Conservation (phyloP, 2,329 filamentous ascomycete species). For the Colletotrichum caudatum region DNA sequence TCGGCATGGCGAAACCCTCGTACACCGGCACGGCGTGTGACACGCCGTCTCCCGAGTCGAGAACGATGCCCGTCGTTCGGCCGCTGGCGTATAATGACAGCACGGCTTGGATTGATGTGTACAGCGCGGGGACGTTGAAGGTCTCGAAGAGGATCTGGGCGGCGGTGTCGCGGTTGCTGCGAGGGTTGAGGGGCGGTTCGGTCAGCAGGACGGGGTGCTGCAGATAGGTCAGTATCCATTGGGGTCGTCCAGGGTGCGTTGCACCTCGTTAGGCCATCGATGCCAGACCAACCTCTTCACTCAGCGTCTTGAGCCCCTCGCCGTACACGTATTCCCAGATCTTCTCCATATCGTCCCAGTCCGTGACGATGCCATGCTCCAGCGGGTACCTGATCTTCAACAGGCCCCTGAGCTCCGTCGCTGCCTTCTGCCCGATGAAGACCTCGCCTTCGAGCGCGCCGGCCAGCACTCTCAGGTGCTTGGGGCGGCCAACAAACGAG, state of each 20-base stretch:
- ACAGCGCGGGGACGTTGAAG: slow-evolving; percentile 96
- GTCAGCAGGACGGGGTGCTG: slow-evolving; percentile 96
- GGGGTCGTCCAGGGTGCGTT: not conserved
- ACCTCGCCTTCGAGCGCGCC: slow-evolving; percentile 96
- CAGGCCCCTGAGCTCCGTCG: slow-evolving; percentile 89
- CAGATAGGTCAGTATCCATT: slow-evolving; percentile 40
- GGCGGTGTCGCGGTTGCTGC: slow-evolving; percentile 94
- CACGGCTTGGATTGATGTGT: slow-evolving; percentile 97
- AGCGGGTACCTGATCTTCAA: slow-evolving; percentile 96
- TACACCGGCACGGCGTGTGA: slow-evolving; percentile 98
- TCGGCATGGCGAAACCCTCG: slow-evolving; percentile 96
- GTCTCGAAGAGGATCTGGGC: slow-evolving; percentile 99
- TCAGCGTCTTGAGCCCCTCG: slow-evolving; percentile 94
- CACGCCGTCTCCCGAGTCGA: slow-evolving; percentile 95
- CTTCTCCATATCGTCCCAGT: slow-evolving; percentile 99
- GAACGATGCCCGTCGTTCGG: slow-evolving; percentile 93
- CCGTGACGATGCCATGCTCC: slow-evolving; percentile 97
- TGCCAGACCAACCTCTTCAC: slow-evolving; percentile 79
- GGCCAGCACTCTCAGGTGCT: slow-evolving; percentile 94
- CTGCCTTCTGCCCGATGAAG: slow-evolving; percentile 91
- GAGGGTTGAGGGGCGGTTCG: slow-evolving; percentile 94
- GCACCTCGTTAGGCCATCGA: not conserved
- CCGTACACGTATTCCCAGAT: slow-evolving; percentile 99
- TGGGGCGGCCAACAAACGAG: slow-evolving; percentile 95
- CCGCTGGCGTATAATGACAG: slow-evolving; percentile 96